phyloP scores from a whole-genome alignment of 2,329 filamentous ascomycete species.

The Thyridium curvatum region DNA sequence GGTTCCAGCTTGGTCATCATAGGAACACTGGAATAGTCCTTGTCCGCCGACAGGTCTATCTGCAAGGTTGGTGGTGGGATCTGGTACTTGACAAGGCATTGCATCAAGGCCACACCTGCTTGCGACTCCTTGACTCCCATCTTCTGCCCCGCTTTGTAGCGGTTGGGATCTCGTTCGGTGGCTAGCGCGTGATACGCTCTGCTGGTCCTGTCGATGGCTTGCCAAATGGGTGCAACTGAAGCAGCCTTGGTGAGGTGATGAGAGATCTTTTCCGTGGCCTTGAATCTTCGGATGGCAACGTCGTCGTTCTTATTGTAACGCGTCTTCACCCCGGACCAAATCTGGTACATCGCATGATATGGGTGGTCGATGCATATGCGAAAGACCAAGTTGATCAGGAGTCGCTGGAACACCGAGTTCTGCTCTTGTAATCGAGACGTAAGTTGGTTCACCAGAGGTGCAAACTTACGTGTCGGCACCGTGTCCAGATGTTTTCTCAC shows the following conservation, averaged over 20 bases:
- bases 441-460: constrained; percentile 87
- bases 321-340: constrained; percentile 74
- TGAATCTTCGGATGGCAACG: constrained; percentile 65
- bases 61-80: constrained; percentile 89
- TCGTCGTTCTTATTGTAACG: constrained; percentile 67
- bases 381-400: constrained; percentile 68
- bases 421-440: constrained; percentile 82
- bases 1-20: constrained; percentile 66
- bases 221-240: constrained; percentile 53
- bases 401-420: constrained; percentile 63
- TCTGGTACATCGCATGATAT: constrained; percentile 95
- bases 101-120: constrained; percentile 57
- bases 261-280: constrained; percentile 65
- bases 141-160: constrained; percentile 62
- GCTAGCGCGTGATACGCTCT: constrained; percentile 60
- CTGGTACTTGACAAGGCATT: constrained; percentile 54
- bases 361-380: constrained; percentile 90
- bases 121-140: constrained; percentile 49
- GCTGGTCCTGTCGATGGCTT: constrained; percentile 67
- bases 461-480: constrained; percentile 90
- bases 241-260: constrained; percentile 50
- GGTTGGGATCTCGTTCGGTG: constrained; percentile 54
- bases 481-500: constrained; percentile 63
- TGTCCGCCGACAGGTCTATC: constrained; percentile 65
- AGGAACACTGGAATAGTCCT: constrained; percentile 72